Evolutionary conservation across 768 basidiomycete genomes (phyloP).

Genomic region (Astraeus odoratus): DNA sequence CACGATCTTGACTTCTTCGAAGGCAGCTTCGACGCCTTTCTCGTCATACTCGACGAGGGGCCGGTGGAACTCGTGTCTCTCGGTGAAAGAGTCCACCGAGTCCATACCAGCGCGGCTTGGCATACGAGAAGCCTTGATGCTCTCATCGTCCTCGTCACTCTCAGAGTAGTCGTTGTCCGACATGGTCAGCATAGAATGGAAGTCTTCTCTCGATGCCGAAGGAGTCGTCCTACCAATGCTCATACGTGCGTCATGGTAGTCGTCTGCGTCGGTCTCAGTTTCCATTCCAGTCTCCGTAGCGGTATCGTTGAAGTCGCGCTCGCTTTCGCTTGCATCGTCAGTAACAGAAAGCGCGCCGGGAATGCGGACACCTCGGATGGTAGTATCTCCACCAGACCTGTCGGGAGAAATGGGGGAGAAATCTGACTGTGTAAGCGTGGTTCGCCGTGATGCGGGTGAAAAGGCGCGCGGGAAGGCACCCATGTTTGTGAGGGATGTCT

Average conservation of each 20-base stretch:
- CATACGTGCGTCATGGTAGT: constrained; percentile 73
- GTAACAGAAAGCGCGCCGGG: constrained; percentile 14
- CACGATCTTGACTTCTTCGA: constrained; percentile 26
- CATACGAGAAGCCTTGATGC: constrained; percentile 61
- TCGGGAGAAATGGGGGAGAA: constrained; percentile 28
- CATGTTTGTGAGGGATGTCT: constrained; percentile 29
- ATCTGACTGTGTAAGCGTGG: constrained; percentile 45
- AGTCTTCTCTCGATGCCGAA: constrained; percentile 61
- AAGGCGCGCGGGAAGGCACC: constrained; percentile 14
- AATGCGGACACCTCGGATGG: constrained; percentile 27
- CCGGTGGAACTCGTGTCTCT: constrained; percentile 6
- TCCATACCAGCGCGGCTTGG: constrained; percentile 24
- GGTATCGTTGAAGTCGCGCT: constrained; percentile 35
- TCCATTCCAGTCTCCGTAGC: constrained; percentile 60
- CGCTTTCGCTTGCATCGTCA: constrained; percentile 28
- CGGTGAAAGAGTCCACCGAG: constrained; percentile 18
- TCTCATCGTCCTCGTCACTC: constrained; percentile 47
- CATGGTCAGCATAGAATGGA: constrained; percentile 67
- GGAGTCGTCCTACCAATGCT: constrained; percentile 58
- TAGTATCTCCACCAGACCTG: constrained; percentile 29
- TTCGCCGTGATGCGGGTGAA: constrained; percentile 27
- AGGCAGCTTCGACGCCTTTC: constrained; percentile 29
- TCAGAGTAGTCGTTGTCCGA: constrained; percentile 63
- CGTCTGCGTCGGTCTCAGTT: constrained; percentile 60
- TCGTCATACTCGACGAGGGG: constrained; percentile 46